Conservation (phyloP, 805 yeast genomes). For the Ogataea polymorpha region DNA sequence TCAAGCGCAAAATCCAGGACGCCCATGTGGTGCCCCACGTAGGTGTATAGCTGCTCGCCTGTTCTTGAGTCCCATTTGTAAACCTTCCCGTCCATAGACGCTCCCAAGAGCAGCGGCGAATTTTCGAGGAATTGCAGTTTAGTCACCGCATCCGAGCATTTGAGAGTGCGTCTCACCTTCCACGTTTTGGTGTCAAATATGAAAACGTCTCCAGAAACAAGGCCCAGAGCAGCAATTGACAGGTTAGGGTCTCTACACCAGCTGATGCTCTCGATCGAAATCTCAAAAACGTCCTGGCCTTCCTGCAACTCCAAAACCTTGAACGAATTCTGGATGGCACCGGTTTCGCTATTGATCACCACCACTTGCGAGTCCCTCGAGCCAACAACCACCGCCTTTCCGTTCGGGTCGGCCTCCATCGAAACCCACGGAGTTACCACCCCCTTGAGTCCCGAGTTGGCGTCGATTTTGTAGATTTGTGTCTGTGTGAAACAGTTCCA, state of each 20-base stretch:
- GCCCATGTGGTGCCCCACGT: slow-evolving; percentile 93
- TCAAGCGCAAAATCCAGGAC: slow-evolving; percentile 78
- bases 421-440: slow-evolving; percentile 87
- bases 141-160: slow-evolving; percentile 80
- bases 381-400: slow-evolving; percentile 68
- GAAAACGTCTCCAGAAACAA: slow-evolving; percentile 83
- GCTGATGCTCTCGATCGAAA: slow-evolving; percentile 74
- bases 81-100: slow-evolving; percentile 82
- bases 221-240: slow-evolving; percentile 77
- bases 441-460: slow-evolving; percentile 63
- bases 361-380: slow-evolving; percentile 84
- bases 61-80: slow-evolving; percentile 88
- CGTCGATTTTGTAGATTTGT: slow-evolving; percentile 62
- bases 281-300: slow-evolving; percentile 57
- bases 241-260: slow-evolving; percentile 62
- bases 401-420: slow-evolving; percentile 45
- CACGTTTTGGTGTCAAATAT: slow-evolving; percentile 82
- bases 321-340: slow-evolving; percentile 63
- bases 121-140: slow-evolving; percentile 61
- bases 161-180: slow-evolving; percentile 73
- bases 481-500: slow-evolving; percentile 87
- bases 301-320: slow-evolving; percentile 58
- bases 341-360: slow-evolving; percentile 72
- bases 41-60: slow-evolving; percentile 71
- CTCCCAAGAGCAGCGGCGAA: slow-evolving; percentile 58